These are phyloP conservation scores for Vitellaria paradoxa DNA, from an alignment of 179 eudicot species.

Conservation along the genomic window DNA sequence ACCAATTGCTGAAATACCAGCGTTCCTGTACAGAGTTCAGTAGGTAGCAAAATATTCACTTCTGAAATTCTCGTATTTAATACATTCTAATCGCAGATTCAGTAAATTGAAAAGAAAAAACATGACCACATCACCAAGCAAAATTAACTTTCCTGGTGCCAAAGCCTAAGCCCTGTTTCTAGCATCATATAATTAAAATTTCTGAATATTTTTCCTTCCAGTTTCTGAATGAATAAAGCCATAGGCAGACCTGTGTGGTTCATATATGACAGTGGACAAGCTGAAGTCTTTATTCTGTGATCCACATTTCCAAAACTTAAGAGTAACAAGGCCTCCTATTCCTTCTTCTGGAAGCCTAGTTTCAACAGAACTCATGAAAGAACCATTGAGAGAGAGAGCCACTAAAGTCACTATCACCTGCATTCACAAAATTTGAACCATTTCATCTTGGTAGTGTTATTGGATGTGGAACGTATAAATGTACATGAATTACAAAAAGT, in stretches of 20 bases:
- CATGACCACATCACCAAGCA: neutral
- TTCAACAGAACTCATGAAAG: conserved; percentile 82
- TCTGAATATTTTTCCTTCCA: neutral
- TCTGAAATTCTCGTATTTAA: neutral
- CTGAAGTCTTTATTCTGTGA: conserved; percentile 62
- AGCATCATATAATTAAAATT: neutral
- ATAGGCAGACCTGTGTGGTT: conserved; percentile 79
- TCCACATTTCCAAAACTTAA: conserved; percentile 77
- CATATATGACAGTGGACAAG: conserved; percentile 86
- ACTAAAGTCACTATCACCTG: conserved; percentile 78
- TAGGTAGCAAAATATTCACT: conserved; percentile 7
- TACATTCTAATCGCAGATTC: neutral
- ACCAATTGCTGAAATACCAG: conserved; percentile 68
- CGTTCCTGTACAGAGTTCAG: conserved; percentile 48
- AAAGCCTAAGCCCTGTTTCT: neutral
- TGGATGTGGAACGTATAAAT: neutral
- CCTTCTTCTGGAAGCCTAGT: conserved; percentile 87
- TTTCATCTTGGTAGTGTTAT: neutral
- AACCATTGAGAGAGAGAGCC: conserved; percentile 76
- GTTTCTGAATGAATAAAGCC: neutral
- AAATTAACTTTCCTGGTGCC: neutral
- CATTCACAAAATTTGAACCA: conserved; percentile 17
- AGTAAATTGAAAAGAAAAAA: neutral
- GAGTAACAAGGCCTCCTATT: conserved; percentile 79
- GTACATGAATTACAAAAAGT: neutral